These are phyloP conservation scores for Agrocybe pediades DNA, from an alignment of 768 basidiomycete genomes.

Conservation along the genomic window DNA sequence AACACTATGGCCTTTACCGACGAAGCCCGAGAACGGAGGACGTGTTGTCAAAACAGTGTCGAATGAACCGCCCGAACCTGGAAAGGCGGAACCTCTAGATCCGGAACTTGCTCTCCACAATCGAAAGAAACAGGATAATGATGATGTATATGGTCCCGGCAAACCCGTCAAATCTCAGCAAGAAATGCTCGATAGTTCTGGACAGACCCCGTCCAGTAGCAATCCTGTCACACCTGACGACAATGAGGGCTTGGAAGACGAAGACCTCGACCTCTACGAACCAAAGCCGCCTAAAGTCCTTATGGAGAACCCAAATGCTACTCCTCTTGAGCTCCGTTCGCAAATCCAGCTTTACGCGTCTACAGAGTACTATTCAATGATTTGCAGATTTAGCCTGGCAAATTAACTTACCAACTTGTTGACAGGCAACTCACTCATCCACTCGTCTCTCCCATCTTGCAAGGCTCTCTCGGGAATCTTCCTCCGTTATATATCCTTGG, in stretches of 20 bases:
- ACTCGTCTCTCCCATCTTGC: conserved; percentile 70
- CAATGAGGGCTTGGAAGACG: not conserved
- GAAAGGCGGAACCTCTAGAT: conserved; percentile 48
- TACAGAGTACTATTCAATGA: conserved; percentile 53
- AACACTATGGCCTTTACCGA: conserved; percentile 56
- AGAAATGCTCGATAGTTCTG: conserved; percentile 28
- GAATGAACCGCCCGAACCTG: conserved; percentile 48
- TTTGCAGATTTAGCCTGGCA: not conserved
- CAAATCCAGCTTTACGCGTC: conserved; percentile 82
- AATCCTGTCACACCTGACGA: not conserved
- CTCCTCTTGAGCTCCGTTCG: conserved; percentile 50
- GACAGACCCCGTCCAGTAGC: conserved; percentile 4
- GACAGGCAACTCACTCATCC: conserved; percentile 63
- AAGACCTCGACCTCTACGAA: conserved; percentile 41
- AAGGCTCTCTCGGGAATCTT: conserved; percentile 73
- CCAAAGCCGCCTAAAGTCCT: conserved; percentile 59
- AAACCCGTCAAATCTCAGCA: conserved; percentile 27
- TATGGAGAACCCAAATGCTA: conserved; percentile 45
- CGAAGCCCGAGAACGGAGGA: conserved; percentile 28
- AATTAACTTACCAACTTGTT: not conserved
- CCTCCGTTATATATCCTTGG: conserved; percentile 75
- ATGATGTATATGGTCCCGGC: conserved; percentile 12
- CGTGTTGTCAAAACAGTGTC: conserved; percentile 38
- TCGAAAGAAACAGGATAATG: conserved; percentile 13
- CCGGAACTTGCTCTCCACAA: conserved; percentile 31